Conservation (phyloP, 768 basidiomycete genomes). For the Trichaptum fuscoviolaceum region DNA sequence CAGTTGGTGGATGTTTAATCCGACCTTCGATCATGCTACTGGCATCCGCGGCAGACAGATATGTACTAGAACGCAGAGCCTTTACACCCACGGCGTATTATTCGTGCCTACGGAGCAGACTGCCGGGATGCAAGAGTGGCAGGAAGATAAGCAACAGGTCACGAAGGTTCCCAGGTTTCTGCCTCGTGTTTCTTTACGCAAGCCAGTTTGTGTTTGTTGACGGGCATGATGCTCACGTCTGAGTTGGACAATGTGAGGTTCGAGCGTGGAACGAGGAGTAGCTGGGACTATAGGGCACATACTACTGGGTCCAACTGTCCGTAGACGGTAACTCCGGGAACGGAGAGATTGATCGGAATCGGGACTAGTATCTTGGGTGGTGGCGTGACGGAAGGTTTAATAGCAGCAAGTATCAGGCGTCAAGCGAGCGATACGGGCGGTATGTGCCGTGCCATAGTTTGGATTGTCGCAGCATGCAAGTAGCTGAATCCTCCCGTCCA, state of each 20-base stretch:
- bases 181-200: not conserved
- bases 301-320: not conserved
- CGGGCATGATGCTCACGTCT: not conserved
- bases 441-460: not conserved
- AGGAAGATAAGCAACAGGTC: not conserved
- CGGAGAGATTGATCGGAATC: constrained; percentile 1
- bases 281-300: not conserved
- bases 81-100: not conserved
- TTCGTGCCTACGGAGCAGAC: not conserved
- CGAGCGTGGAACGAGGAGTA: not conserved
- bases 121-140: not conserved
- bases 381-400: not conserved
- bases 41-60: not conserved
- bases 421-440: not conserved
- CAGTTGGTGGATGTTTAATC: not conserved
- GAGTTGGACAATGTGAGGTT: not conserved
- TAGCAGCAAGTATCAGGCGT: not conserved
- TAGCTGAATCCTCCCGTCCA: not conserved
- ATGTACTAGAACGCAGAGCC: not conserved
- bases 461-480: not conserved
- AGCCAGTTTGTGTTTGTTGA: not conserved
- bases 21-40: not conserved
- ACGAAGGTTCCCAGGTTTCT: not conserved
- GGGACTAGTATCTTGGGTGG: not conserved
- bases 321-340: constrained; percentile 1